Conservation (phyloP, 176 grass and related monocot genomes). For the Juncus effusus region DNA sequence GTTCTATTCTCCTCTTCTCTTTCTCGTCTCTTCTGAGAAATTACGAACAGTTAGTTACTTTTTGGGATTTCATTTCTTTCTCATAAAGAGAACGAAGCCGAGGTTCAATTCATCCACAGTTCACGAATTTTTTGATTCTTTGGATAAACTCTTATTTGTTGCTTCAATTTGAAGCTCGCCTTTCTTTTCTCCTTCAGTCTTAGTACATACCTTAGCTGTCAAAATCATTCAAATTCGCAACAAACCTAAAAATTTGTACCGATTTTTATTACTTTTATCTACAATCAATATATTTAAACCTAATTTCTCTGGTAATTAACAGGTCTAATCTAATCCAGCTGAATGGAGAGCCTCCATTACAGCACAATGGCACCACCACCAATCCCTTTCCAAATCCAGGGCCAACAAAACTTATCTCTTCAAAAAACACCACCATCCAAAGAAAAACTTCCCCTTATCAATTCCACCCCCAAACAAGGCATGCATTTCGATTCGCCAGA, state of each 20-base stretch:
- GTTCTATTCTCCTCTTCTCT: neutral
- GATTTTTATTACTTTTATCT: too few species aligned
- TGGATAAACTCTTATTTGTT: too few species aligned
- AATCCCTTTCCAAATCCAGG: conserved; percentile 1
- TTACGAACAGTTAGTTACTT: neutral
- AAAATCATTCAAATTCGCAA: too few species aligned
- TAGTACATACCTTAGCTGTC: too few species aligned
- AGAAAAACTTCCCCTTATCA: neutral
- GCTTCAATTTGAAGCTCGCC: too few species aligned
- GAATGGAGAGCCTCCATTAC: conserved; percentile 20
- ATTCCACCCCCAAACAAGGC: conserved; percentile 33
- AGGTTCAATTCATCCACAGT: too few species aligned
- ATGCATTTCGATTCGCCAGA: conserved; percentile 62
- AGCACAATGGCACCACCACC: neutral
- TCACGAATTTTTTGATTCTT: too few species aligned
- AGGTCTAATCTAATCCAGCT: neutral
- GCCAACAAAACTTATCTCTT: neutral
- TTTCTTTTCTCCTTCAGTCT: too few species aligned
- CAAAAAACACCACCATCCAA: neutral
- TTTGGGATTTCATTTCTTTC: neutral
- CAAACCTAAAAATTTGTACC: too few species aligned
- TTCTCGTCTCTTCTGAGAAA: neutral
- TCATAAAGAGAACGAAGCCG: neutral
- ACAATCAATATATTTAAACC: too few species aligned
- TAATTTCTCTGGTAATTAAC: neutral